Conservation (phyloP, 768 basidiomycete genomes). For the Pisolithus sp. region DNA sequence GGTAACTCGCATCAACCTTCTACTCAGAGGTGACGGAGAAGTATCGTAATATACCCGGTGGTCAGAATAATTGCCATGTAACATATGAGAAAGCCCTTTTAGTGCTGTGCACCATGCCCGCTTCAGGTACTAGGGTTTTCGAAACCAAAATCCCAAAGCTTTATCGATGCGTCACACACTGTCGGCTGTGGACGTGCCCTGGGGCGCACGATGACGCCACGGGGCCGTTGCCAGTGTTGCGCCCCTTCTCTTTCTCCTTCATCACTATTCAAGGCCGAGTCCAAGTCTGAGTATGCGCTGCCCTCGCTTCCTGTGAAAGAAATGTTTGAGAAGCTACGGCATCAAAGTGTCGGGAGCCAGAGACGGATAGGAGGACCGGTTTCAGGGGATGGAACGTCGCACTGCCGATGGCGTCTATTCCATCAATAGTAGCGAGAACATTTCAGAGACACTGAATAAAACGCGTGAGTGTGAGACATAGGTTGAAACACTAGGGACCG, state of each 20-base stretch:
- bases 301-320: neutral
- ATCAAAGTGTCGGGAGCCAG: constrained; percentile 74
- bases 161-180: constrained; percentile 23
- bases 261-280: neutral
- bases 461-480: neutral
- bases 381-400: constrained; percentile 66
- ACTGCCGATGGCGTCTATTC: constrained; percentile 65
- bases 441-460: neutral
- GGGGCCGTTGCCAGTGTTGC: neutral
- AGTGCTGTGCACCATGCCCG: no score
- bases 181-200: constrained; percentile 13
- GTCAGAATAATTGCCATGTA: no score
- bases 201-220: constrained; percentile 1
- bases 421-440: neutral
- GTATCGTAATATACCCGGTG: no score
- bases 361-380: constrained; percentile 54
- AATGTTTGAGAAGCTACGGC: neutral
- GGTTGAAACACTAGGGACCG: constrained; percentile 6
- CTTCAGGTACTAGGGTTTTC: no score
- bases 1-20: no score
- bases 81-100: no score
- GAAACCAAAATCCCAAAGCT: constrained; percentile 17
- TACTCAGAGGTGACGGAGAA: no score
- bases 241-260: neutral
- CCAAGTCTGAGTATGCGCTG: constrained; percentile 3